phyloP scores from a whole-genome alignment of 2,329 filamentous ascomycete species.

The Fusarium sp. region DNA sequence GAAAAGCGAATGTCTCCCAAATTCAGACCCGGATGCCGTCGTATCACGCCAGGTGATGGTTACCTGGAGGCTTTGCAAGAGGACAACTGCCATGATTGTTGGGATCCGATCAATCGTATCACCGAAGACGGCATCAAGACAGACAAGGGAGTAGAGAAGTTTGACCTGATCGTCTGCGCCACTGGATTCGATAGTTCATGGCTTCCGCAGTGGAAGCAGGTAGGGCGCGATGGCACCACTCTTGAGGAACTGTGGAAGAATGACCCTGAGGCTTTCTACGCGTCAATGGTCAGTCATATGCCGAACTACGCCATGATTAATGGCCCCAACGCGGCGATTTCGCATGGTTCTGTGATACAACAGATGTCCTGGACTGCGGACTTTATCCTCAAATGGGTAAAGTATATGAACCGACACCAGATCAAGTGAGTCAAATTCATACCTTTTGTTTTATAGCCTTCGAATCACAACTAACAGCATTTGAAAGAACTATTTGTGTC shows the following conservation, averaged over 20 bases:
- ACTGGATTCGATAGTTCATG: constrained; percentile 14
- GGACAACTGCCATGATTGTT: neutral
- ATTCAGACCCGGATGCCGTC: neutral
- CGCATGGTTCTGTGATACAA: constrained; percentile 2
- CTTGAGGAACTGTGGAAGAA: constrained; percentile 8
- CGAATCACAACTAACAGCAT: neutral
- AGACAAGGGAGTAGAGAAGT: neutral
- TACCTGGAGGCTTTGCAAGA: constrained; percentile 13
- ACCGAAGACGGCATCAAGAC: neutral
- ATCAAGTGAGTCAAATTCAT: neutral
- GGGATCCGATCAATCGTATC: constrained; percentile 1
- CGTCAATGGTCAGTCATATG: neutral
- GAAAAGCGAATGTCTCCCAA: neutral
- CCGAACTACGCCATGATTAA: constrained; percentile 12
- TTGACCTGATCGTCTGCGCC: constrained; percentile 14
- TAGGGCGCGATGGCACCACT: neutral
- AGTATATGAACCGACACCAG: constrained; percentile 10
- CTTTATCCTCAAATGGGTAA: constrained; percentile 15
- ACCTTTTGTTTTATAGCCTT: rapidly evolving
- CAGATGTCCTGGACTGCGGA: constrained; percentile 6
- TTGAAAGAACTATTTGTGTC: neutral
- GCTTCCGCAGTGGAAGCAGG: neutral
- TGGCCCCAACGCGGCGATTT: neutral
- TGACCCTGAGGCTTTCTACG: constrained; percentile 6
- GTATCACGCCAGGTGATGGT: constrained; percentile 7